Percentiles rank a stretch among this genome's conserved stretches.
Conservation (phyloP, 257 asterid genomes). For the Nicotiana sylvestris region DNA sequence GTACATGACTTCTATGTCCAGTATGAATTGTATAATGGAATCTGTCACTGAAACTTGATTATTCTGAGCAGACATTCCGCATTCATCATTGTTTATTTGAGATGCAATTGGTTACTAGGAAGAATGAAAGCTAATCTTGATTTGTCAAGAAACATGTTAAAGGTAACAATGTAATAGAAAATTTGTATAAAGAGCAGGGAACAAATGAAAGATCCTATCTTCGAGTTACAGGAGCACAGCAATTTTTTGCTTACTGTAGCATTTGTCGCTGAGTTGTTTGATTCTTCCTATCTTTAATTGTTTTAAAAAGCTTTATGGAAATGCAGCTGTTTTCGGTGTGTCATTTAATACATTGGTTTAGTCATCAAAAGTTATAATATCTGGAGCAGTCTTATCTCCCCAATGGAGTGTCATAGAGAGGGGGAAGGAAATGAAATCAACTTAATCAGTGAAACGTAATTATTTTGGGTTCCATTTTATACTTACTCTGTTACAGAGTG, state of each 20-base stretch:
- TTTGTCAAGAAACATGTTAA: background rate
- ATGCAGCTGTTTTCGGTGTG: constrained; percentile 7
- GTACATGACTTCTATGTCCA: background rate
- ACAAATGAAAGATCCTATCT: background rate
- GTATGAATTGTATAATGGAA: background rate
- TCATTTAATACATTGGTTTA: background rate
- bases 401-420: background rate
- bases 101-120: background rate
- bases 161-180: background rate
- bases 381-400: background rate
- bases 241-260: background rate
- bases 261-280: background rate
- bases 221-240: background rate
- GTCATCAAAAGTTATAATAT: background rate
- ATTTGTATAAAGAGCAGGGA: background rate
- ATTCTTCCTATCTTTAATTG: background rate
- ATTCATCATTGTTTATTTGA: constrained; percentile 2
- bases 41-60: background rate
- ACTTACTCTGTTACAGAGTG: background rate
- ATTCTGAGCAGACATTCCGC: background rate
- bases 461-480: background rate
- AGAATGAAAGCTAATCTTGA: constrained; percentile 3
- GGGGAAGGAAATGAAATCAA: background rate
- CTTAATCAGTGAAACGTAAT: background rate
- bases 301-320: background rate